phyloP scores from a whole-genome alignment of 495 filamentous ascomycete species.

The Penicillium verhagenii region DNA sequence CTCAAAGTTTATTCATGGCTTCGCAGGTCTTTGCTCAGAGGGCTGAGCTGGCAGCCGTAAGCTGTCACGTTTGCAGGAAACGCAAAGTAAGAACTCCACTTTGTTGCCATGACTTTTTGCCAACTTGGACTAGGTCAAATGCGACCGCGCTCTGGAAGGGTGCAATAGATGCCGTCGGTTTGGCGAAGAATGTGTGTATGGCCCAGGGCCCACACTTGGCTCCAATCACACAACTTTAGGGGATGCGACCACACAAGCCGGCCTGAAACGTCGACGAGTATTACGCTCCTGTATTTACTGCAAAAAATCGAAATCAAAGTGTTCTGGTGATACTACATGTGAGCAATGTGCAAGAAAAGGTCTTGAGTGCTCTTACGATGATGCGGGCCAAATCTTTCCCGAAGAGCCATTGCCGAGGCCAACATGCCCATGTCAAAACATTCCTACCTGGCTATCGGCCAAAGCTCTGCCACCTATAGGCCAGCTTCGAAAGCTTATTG shows the following conservation, averaged over 20 bases:
- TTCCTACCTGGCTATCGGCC: not conserved
- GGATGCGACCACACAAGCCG: not conserved
- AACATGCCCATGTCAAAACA: no score
- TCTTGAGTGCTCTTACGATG: not conserved
- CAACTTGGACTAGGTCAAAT: not conserved
- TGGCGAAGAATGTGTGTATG: not conserved
- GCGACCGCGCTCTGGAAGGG: not conserved
- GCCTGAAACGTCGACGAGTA: not conserved
- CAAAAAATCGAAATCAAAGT: not conserved
- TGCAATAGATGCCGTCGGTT: not conserved
- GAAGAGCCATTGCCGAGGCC: not conserved
- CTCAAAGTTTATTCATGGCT: no score
- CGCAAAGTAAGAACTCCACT: no score
- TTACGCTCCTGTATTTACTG: not conserved
- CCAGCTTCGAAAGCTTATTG: not conserved
- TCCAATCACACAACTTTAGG: not conserved
- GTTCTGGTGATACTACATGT: not conserved
- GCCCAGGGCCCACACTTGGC: not conserved
- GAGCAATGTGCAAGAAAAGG: not conserved
- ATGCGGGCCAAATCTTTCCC: not conserved
- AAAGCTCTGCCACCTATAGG: not conserved
- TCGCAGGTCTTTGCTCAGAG: no score
- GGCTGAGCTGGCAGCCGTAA: not conserved
- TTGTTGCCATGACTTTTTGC: not conserved
- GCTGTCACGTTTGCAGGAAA: not conserved